These are phyloP conservation scores for Boletus pseudo-olivaceus DNA, from an alignment of 768 basidiomycete genomes.

Conservation along the genomic window DNA sequence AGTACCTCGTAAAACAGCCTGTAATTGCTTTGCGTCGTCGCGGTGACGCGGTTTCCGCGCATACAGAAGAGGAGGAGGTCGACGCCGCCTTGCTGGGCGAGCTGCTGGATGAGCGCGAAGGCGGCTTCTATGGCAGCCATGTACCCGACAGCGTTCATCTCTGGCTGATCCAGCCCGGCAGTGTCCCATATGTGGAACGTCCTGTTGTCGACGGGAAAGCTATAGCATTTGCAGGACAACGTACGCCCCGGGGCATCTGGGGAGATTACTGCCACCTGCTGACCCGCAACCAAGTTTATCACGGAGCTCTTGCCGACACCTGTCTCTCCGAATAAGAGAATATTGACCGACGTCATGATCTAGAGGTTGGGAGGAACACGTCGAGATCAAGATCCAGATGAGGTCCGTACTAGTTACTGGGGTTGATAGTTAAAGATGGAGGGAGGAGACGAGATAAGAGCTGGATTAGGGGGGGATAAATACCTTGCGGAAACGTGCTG, in stretches of 20 bases:
- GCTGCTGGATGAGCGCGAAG: conserved; percentile 31
- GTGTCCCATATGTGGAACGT: conserved; percentile 31
- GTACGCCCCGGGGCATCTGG: conserved; percentile 33
- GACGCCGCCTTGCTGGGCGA: conserved; percentile 32
- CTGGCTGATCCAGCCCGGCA: conserved; percentile 29
- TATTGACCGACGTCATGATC: conserved; percentile 28
- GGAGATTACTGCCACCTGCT: conserved; percentile 16
- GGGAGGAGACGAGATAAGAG: background rate
- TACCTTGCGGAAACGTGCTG: conserved; percentile 1
- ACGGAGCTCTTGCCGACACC: conserved; percentile 33
- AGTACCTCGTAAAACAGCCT: conserved; percentile 37
- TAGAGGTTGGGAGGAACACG: background rate
- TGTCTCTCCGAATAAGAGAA: conserved; percentile 43
- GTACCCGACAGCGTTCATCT: conserved; percentile 18
- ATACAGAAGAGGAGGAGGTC: conserved; percentile 41
- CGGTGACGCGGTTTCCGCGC: conserved; percentile 36
- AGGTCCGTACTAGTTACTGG: conserved; percentile 7
- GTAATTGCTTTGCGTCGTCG: conserved; percentile 36
- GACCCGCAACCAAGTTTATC: conserved; percentile 30
- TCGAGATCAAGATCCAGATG: background rate
- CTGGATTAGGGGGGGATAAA: background rate
- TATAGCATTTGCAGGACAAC: conserved; percentile 26
- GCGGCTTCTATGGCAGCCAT: conserved; percentile 27
- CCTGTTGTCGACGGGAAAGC: conserved; percentile 14
- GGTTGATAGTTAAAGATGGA: background rate